phyloP scores from a whole-genome alignment of 495 filamentous ascomycete species.

The Aspergillus leporis region DNA sequence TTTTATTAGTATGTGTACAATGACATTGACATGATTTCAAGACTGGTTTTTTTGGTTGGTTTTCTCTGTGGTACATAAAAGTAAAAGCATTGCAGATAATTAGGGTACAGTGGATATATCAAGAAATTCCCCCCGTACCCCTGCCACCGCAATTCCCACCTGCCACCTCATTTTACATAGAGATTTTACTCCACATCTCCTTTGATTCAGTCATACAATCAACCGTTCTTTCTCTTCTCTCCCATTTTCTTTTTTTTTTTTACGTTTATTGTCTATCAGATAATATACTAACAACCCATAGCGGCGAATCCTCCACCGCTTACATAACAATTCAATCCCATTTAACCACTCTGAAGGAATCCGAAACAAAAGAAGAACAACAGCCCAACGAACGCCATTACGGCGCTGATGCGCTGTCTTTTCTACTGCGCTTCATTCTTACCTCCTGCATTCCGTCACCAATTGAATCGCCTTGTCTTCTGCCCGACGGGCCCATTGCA shows the following conservation, averaged over 20 bases:
- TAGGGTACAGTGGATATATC: not conserved
- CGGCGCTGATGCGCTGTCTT: slow-evolving; percentile 23
- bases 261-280: not conserved
- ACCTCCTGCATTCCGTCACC: not conserved
- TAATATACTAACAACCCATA: not conserved
- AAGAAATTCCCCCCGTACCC: not conserved
- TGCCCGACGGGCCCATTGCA: slow-evolving; percentile 1
- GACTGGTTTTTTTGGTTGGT: too few relatives aligned
- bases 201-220: slow-evolving; percentile 7
- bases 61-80: too few relatives aligned
- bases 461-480: not conserved
- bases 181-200: not conserved
- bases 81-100: not conserved
- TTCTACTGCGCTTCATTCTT: not conserved
- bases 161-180: slow-evolving; percentile 17
- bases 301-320: not conserved
- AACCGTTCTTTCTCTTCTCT: not conserved
- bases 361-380: slow-evolving; percentile 6
- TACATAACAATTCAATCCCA: slow-evolving; percentile 4
- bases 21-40: not conserved
- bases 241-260: slow-evolving; percentile 4
- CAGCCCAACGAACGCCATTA: slow-evolving; percentile 3
- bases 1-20: not conserved
- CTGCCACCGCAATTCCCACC: slow-evolving; percentile 27
- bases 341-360: not conserved